These are phyloP conservation scores for Skeletonema marinoi DNA, from an alignment of 108 stramenopile genomes.

Conservation along the genomic window DNA sequence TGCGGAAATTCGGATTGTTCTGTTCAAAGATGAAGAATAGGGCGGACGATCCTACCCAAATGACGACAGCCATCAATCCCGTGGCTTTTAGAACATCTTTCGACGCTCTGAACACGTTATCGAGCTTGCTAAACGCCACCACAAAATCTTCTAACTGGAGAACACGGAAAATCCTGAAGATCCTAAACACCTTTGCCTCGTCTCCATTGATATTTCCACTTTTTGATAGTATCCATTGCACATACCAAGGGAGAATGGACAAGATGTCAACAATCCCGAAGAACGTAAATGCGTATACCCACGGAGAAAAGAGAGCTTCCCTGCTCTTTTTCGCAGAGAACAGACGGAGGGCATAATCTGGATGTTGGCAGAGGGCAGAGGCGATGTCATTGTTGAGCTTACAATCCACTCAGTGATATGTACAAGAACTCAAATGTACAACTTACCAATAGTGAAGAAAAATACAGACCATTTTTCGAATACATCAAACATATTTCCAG, in stretches of 20 bases:
- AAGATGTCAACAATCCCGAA: conserved; percentile 91
- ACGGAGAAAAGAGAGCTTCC: conserved; percentile 78
- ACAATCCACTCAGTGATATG: too few relatives aligned
- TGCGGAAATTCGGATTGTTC: conserved; percentile 81
- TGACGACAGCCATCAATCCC: conserved; percentile 86
- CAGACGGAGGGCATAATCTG: conserved; percentile 76
- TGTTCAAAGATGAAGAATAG: conserved; percentile 90
- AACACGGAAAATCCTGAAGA: conserved; percentile 88
- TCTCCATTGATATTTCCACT: conserved; percentile 59
- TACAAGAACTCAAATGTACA: too few relatives aligned
- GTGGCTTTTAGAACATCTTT: conserved; percentile 90
- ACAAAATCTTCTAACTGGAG: conserved; percentile 91
- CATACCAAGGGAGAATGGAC: conserved; percentile 87
- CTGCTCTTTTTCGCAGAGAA: conserved; percentile 88
- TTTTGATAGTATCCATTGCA: conserved; percentile 56
- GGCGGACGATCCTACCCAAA: conserved; percentile 90
- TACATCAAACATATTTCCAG: conserved; percentile 77
- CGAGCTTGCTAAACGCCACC: conserved; percentile 88
- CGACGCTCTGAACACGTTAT: conserved; percentile 88
- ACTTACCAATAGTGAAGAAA: conserved; percentile 73
- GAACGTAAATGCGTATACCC: conserved; percentile 82
- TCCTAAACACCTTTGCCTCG: conserved; percentile 78
- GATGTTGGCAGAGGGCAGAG: background rate
- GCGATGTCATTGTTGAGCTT: too few relatives aligned
- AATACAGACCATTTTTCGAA: conserved; percentile 82